Evolutionary conservation across 352 stramenopile species (phyloP), one percentile per base, ranked within the genome.

Genomic region (Nothophytophthora sp.): DNA sequence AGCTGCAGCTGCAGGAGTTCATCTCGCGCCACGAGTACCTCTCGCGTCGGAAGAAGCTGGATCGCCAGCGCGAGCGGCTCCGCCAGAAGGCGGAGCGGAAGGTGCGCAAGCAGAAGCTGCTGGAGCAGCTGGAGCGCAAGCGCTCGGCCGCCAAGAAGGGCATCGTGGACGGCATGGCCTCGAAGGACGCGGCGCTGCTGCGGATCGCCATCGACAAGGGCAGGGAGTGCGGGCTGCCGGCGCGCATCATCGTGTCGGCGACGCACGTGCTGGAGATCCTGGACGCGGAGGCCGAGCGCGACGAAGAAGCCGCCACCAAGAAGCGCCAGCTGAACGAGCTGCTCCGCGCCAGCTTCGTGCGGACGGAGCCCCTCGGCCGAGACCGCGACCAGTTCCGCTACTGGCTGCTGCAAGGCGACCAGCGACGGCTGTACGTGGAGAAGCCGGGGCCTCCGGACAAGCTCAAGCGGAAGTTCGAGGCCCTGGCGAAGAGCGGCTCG

Each of bases 11-110:
- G 6, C 62, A 91, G 28, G 73, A 78, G 4, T 73, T 73, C 11
- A 87, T 95, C 32, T 92, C 82, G 1, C 78, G 85, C 0, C 85
- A 95, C 44, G 82, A 92, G 34, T 95, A 95, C 44, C 47, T 95
- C 2, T 66, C 78, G 2, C 71, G 81, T 12, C 86, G 83, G 57
- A 92, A 92, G 36, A 77, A 73, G 25, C 59, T 93, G 0, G 82
- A 95, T 23, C 58, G 56, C 9, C 75, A 90, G 32, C 81, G 82
- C 5, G 81, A 92, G 29, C 63, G 72, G 12, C 50, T 90, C 28
- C 67, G 82, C 19, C 63, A 70, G 24, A 73, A 67, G 45, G 51
- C 70, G 1, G 81, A 93, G 24, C 63, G 73, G 28, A 82, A 84
- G 42, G 35, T 76, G n/a, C 78, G 76, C 25, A 90, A 88, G 50